Evolutionary conservation across 1,139 yeast species (phyloP).

Genomic region (Scheffersomyces lignicola): DNA sequence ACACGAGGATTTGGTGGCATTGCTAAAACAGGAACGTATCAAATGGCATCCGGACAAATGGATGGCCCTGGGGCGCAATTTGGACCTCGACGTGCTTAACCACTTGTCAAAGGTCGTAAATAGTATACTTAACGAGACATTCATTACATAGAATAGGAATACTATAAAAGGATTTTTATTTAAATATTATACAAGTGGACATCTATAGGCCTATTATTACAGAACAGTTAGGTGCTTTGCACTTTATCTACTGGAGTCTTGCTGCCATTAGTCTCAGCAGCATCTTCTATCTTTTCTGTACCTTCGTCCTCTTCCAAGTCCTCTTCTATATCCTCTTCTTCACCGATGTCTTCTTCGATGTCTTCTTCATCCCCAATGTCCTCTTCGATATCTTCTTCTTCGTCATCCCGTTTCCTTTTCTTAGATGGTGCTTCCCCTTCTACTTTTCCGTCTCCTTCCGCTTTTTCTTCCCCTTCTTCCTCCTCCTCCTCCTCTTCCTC

Average conservation of each 20-base stretch:
- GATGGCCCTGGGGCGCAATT: conserved; percentile 19
- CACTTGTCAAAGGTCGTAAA: conserved; percentile 33
- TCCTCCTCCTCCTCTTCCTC: conserved; percentile 55
- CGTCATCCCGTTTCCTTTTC: conserved; percentile 40
- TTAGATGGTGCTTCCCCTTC: too few relatives aligned
- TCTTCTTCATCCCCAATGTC: conserved; percentile 52
- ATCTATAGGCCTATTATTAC: neutral
- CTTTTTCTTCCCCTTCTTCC: conserved; percentile 50
- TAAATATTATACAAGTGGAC: conserved; percentile 5
- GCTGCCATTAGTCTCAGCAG: conserved; percentile 9
- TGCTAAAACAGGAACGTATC: conserved; percentile 52
- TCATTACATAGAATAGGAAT: conserved; percentile 1
- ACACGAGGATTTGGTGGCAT: conserved; percentile 17
- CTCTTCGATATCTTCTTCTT: conserved; percentile 42
- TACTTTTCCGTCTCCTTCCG: conserved; percentile 21
- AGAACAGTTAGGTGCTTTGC: conserved; percentile 9
- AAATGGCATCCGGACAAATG: conserved; percentile 74
- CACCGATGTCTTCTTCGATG: conserved; percentile 47
- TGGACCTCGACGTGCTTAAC: conserved; percentile 28
- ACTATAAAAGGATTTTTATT: neutral
- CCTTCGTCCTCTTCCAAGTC: conserved; percentile 4
- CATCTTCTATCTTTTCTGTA: neutral
- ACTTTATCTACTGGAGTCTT: conserved; percentile 12
- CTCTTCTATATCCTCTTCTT: conserved; percentile 43
- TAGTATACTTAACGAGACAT: conserved; percentile 19